These are phyloP conservation scores for Pistacia integerrima DNA, from an alignment of 345 rosid genomes.

Conservation along the genomic window DNA sequence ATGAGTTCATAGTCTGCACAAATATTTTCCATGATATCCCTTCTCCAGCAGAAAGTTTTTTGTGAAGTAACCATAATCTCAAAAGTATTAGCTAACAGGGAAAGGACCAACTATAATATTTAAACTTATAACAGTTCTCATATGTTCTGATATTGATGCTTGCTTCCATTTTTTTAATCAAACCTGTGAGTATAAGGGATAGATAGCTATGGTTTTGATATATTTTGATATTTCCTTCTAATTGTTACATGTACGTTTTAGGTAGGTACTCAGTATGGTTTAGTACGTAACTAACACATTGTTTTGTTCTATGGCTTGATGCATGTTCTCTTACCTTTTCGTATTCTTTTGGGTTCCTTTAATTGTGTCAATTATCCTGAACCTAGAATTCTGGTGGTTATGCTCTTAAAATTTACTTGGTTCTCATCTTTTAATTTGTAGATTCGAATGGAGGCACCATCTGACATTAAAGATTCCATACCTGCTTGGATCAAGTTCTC, in stretches of 20 bases:
- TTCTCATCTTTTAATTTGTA: constrained; percentile 34
- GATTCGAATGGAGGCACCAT: constrained; percentile 95
- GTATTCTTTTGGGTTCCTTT: not conserved
- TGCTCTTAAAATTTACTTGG: constrained; percentile 10
- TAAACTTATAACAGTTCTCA: not conserved
- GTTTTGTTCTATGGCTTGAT: not conserved
- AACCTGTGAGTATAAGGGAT: too few relatives aligned
- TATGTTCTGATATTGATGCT: not conserved
- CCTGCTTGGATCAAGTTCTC: constrained; percentile 99
- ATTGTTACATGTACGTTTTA: not conserved
- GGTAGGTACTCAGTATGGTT: not conserved
- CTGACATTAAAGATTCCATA: constrained; percentile 93
- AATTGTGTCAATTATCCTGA: constrained; percentile 8
- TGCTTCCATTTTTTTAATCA: too few relatives aligned
- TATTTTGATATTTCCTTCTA: not conserved
- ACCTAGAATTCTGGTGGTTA: not conserved
- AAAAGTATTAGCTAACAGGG: not conserved
- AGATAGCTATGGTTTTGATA: not conserved
- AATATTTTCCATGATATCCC: too few relatives aligned
- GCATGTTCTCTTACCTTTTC: not conserved
- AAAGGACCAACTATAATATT: not conserved
- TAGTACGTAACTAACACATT: not conserved
- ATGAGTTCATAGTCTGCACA: too few relatives aligned
- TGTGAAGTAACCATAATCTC: not conserved
- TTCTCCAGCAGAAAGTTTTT: not conserved